Percentiles rank a stretch among this genome's conserved stretches.
phyloP scores from a whole-genome alignment of 805 yeast species.

The Saturnispora dispora region DNA sequence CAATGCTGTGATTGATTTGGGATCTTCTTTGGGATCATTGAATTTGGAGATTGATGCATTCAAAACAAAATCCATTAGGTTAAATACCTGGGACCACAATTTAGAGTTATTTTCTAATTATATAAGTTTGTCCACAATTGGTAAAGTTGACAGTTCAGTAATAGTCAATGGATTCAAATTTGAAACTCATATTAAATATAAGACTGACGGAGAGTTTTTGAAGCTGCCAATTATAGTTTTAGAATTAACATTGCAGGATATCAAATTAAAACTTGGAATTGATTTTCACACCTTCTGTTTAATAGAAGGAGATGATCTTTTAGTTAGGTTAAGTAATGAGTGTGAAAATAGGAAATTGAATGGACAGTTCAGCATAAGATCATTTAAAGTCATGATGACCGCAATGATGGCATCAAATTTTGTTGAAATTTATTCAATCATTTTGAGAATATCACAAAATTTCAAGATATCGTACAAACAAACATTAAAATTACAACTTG shows the following conservation, averaged over 20 bases:
- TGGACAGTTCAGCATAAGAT: conserved; percentile 40
- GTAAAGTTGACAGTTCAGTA: conserved; percentile 74
- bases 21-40: conserved; percentile 71
- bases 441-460: conserved; percentile 65
- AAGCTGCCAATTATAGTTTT: conserved; percentile 62
- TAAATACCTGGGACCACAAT: conserved; percentile 62
- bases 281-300: conserved; percentile 83
- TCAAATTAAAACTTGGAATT: conserved; percentile 58
- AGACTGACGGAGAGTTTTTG: conserved; percentile 31
- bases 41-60: conserved; percentile 44
- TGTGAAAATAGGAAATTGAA: conserved; percentile 39
- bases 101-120: conserved; percentile 51
- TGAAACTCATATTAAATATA: conserved; percentile 69
- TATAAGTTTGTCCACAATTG: conserved; percentile 48
- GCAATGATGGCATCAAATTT: conserved; percentile 80
- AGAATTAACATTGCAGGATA: conserved; percentile 43
- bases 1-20: conserved; percentile 59
- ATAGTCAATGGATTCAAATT: conserved; percentile 39
- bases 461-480: conserved; percentile 65
- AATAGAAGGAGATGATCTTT: conserved; percentile 38
- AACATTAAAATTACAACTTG: conserved; percentile 42
- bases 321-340: conserved; percentile 59
- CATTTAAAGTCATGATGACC: conserved; percentile 58
- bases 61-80: conserved; percentile 64
- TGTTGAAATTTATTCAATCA: conserved; percentile 65